Percentiles rank a stretch among this genome's conserved stretches.
These are phyloP conservation scores for Solanum rostratum DNA, from an alignment of 257 asterid genomes.

Conservation along the genomic window DNA sequence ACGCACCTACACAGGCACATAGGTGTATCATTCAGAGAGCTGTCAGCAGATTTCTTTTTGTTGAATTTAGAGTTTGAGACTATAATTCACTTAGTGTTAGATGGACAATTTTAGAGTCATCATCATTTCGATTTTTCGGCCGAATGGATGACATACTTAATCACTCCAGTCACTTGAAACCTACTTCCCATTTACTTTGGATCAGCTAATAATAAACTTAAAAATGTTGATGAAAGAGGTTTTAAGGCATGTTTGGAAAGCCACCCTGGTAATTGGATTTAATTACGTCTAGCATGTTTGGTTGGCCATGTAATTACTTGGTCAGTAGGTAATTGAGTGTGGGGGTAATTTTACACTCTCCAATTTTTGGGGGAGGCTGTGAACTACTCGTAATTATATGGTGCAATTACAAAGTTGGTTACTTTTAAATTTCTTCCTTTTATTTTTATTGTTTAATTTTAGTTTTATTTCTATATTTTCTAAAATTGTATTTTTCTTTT, in stretches of 20 bases:
- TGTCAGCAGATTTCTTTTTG: background rate
- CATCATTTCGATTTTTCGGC: background rate
- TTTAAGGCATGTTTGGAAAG: background rate
- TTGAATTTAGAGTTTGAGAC: background rate
- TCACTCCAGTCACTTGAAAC: background rate
- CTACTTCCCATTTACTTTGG: background rate
- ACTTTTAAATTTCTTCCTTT: too few species aligned
- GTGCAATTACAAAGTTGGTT: too few species aligned
- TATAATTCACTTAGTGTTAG: background rate
- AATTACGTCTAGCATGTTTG: too few species aligned
- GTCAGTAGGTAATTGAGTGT: too few species aligned
- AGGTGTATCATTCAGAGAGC: background rate
- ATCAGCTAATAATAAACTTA: background rate
- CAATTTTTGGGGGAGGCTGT: too few species aligned
- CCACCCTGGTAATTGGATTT: too few species aligned
- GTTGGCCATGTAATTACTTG: too few species aligned
- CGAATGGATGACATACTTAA: background rate
- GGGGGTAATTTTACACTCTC: too few species aligned
- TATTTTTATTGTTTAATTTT: too few species aligned
- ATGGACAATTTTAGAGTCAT: background rate
- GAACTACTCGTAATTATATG: too few species aligned
- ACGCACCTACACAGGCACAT: background rate
- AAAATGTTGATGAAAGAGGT: background rate
- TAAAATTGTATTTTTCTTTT: too few species aligned
- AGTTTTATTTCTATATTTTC: too few species aligned